These are phyloP conservation scores for Calonectria pteridis DNA, from an alignment of 2,329 filamentous ascomycete species.

Conservation along the genomic window DNA sequence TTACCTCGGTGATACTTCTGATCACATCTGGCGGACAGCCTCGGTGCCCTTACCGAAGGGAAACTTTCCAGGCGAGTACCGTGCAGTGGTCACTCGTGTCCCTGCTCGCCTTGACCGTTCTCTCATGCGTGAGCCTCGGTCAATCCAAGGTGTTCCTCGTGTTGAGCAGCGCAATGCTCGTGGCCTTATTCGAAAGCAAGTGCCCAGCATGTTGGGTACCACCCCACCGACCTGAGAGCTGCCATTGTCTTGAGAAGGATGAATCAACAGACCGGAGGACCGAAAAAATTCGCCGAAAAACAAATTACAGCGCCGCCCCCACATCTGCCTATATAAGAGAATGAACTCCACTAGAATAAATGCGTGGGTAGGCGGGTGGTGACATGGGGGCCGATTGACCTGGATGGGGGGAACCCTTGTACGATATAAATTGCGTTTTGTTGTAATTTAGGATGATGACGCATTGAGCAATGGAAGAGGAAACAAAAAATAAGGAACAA, in stretches of 20 bases:
- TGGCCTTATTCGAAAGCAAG: slow-evolving; percentile 68
- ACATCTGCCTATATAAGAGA: not conserved
- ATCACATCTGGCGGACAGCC: slow-evolving; percentile 83
- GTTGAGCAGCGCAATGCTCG: slow-evolving; percentile 64
- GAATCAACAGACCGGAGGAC: not conserved
- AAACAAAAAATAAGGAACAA: slow-evolving; percentile 11
- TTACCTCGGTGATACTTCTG: slow-evolving; percentile 79
- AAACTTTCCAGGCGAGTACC: slow-evolving; percentile 74
- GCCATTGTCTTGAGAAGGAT: not conserved
- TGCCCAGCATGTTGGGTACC: slow-evolving; percentile 61
- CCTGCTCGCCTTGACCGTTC: slow-evolving; percentile 87
- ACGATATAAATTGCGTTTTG: slow-evolving; percentile 42
- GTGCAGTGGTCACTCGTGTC: slow-evolving; percentile 71
- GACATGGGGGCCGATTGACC: not conserved
- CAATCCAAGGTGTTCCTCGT: slow-evolving; percentile 87
- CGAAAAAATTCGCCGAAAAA: not conserved
- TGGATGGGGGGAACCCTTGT: slow-evolving; percentile 30
- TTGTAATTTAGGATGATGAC: slow-evolving; percentile 43
- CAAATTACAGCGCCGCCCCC: not conserved
- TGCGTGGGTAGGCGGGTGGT: not conserved
- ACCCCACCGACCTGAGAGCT: slow-evolving; percentile 53
- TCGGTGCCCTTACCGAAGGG: slow-evolving; percentile 71
- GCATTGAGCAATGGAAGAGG: slow-evolving; percentile 13
- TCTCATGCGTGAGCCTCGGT: slow-evolving; percentile 91
- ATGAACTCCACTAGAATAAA: not conserved